A percentile compares a stretch with the other conserved stretches of the same genome.
phyloP scores from a whole-genome alignment of 306 rosid species.

The Pterocarpus macrocarpus region DNA sequence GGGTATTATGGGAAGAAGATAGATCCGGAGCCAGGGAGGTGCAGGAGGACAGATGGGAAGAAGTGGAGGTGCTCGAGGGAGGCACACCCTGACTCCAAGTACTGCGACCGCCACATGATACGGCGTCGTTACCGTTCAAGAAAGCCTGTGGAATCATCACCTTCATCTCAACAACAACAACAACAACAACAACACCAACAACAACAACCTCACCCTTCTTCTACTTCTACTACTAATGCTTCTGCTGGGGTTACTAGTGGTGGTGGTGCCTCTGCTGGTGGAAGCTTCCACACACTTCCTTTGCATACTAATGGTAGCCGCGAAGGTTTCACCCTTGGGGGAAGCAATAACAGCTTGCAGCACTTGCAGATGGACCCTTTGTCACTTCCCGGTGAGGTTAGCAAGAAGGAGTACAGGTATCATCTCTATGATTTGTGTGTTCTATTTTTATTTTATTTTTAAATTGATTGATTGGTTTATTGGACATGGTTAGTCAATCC shows the following conservation, averaged over 20 bases:
- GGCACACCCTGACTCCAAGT: constrained; percentile 87
- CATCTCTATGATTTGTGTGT: background rate
- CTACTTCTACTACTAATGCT: constrained; percentile 19
- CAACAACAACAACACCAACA: background rate
- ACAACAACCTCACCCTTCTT: background rate
- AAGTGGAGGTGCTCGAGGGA: constrained; percentile 92
- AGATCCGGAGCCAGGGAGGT: constrained; percentile 94
- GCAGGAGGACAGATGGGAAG: constrained; percentile 93
- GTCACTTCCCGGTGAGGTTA: constrained; percentile 66
- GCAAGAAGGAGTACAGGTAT: constrained; percentile 82
- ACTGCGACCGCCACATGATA: constrained; percentile 96
- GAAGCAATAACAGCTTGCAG: constrained; percentile 45
- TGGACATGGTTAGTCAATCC: background rate
- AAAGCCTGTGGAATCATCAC: constrained; percentile 97
- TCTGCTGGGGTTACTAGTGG: background rate
- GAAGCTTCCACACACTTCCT: constrained; percentile 69
- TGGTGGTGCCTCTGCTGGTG: background rate
- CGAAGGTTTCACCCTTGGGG: constrained; percentile 63
- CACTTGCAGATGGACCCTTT: constrained; percentile 70
- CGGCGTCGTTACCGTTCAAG: constrained; percentile 99
- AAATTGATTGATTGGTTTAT: background rate
- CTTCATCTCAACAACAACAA: constrained; percentile 5
- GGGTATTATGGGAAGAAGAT: constrained; percentile 87
- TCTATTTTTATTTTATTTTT: background rate
- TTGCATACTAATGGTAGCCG: constrained; percentile 65